These are phyloP conservation scores for Cladosporium sp. DNA, from an alignment of 2,329 filamentous ascomycete species.

Conservation along the genomic window DNA sequence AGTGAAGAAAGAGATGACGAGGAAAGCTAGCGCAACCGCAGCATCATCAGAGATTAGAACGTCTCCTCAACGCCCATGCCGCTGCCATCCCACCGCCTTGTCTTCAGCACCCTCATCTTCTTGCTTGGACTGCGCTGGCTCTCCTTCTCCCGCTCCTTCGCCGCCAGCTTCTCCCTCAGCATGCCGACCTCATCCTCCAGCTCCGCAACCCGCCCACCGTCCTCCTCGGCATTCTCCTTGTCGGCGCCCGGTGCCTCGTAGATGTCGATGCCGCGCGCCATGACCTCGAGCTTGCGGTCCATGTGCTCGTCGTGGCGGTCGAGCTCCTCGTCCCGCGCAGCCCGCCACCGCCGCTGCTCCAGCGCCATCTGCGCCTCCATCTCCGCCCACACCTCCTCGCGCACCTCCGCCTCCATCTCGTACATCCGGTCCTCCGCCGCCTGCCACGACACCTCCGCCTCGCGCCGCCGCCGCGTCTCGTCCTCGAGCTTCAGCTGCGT, in stretches of 20 bases:
- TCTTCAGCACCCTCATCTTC: constrained; percentile 46
- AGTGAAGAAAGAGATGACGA: background rate
- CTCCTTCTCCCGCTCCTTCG: constrained; percentile 34
- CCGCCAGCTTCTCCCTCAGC: constrained; percentile 35
- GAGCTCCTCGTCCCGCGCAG: constrained; percentile 65
- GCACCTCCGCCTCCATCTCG: constrained; percentile 74
- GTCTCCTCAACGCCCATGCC: constrained; percentile 26
- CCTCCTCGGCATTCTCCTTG: constrained; percentile 19
- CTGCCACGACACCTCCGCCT: constrained; percentile 67
- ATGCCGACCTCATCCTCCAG: constrained; percentile 42
- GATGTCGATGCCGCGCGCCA: constrained; percentile 49
- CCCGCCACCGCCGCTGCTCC: constrained; percentile 77
- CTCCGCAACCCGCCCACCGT: constrained; percentile 23
- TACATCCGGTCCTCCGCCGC: constrained; percentile 59
- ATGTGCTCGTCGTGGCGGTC: constrained; percentile 78
- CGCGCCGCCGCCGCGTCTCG: constrained; percentile 63
- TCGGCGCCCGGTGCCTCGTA: constrained; percentile 35
- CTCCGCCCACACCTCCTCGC: constrained; percentile 82
- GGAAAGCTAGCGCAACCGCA: background rate
- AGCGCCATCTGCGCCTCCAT: constrained; percentile 72
- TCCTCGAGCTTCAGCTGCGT: constrained; percentile 63
- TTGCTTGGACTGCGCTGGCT: constrained; percentile 39
- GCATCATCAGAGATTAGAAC: constrained; percentile 7
- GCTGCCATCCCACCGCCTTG: constrained; percentile 40
- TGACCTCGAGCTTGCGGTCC: constrained; percentile 77